phyloP scores from a whole-genome alignment of 805 yeast genomes.

The Clavispora carvajalis region DNA sequence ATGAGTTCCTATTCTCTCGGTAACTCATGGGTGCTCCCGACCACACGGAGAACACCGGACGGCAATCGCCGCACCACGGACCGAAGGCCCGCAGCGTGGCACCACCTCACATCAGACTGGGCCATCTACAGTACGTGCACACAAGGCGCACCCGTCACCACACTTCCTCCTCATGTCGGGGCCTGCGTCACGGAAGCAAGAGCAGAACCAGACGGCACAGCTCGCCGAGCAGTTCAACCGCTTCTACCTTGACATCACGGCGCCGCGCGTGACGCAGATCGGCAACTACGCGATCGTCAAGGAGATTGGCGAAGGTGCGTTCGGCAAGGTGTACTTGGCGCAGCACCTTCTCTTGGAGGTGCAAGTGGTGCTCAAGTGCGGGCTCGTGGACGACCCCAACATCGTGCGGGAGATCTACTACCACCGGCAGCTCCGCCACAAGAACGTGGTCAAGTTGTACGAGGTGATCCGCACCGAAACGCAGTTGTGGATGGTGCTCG shows the following conservation, averaged over 20 bases:
- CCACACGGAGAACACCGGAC: no score
- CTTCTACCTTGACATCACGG: conserved; percentile 42
- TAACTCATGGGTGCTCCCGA: no score
- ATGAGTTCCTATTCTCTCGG: no score
- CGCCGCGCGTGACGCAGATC: conserved; percentile 52
- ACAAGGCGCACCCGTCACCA: neutral
- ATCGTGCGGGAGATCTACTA: conserved; percentile 87
- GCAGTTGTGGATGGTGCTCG: conserved; percentile 80
- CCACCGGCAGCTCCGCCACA: conserved; percentile 77
- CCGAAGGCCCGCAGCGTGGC: no score
- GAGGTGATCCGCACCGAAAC: conserved; percentile 81
- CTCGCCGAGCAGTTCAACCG: conserved; percentile 63
- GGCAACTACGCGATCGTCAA: conserved; percentile 74
- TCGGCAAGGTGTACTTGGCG: conserved; percentile 89
- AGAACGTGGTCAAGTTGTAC: conserved; percentile 76
- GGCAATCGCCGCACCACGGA: no score
- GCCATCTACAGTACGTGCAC: neutral
- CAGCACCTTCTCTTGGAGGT: conserved; percentile 66
- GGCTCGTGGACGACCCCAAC: conserved; percentile 72
- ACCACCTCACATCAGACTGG: no score
- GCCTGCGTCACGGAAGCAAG: conserved; percentile 14
- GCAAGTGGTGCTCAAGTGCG: conserved; percentile 79
- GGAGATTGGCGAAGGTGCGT: conserved; percentile 87
- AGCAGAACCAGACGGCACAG: conserved; percentile 41
- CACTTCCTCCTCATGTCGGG: neutral